A percentile compares a stretch with the other conserved stretches of the same genome.
phyloP scores from a whole-genome alignment of 495 filamentous ascomycete species.

The Ramalina intermedia region DNA sequence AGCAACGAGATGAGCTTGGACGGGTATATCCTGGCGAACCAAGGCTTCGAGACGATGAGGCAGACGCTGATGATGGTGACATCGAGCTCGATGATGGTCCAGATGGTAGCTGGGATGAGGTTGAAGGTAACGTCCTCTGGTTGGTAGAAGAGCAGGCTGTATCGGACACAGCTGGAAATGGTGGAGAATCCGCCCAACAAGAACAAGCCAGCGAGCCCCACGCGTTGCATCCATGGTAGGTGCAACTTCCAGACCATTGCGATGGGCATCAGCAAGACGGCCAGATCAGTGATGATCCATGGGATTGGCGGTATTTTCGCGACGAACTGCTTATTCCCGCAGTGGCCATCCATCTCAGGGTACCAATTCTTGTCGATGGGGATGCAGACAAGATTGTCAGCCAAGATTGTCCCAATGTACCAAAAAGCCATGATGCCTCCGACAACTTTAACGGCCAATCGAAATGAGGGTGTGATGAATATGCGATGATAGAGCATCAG shows the following conservation, averaged over 20 bases:
- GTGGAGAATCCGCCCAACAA: slow-evolving; percentile 25
- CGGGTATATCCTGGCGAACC: slow-evolving; percentile 12
- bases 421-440: slow-evolving; percentile 10
- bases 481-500: slow-evolving; percentile 25
- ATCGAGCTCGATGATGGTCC: slow-evolving; percentile 30
- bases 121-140: slow-evolving; percentile 11
- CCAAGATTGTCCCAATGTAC: slow-evolving; percentile 10
- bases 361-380: slow-evolving; percentile 13
- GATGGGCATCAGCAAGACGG: slow-evolving; percentile 21
- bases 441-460: slow-evolving; percentile 7
- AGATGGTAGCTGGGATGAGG: slow-evolving; percentile 19
- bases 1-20: slow-evolving; percentile 1
- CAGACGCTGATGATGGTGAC: slow-evolving; percentile 31
- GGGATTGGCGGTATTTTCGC: slow-evolving; percentile 15
- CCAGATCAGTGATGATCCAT: slow-evolving; percentile 22
- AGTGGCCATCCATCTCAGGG: slow-evolving; percentile 11
- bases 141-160: slow-evolving; percentile 20
- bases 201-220: slow-evolving; percentile 26
- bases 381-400: slow-evolving; percentile 9
- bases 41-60: slow-evolving; percentile 17
- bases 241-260: slow-evolving; percentile 22
- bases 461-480: slow-evolving; percentile 15
- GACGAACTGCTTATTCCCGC: slow-evolving; percentile 16
- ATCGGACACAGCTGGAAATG: slow-evolving; percentile 21
- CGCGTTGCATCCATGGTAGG: slow-evolving; percentile 21